Conservation (phyloP, 768 basidiomycete species). For the Boletus fagicola region DNA sequence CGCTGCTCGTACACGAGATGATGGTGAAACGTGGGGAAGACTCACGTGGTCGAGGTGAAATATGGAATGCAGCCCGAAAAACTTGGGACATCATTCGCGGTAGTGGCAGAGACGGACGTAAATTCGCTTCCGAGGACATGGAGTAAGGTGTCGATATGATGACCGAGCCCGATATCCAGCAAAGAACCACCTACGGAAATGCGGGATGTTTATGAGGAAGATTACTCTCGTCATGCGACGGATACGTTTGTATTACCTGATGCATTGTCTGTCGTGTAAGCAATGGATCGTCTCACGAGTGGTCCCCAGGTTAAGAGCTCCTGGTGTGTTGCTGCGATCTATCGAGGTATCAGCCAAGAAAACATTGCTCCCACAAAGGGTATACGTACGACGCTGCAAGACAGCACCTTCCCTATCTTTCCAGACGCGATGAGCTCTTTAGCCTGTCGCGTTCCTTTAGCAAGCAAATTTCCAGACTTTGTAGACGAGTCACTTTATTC, state of each 20-base stretch:
- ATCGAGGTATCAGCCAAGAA: neutral
- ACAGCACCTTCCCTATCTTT: neutral
- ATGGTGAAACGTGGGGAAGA: too few species aligned
- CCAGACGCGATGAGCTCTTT: neutral
- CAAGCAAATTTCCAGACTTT: neutral
- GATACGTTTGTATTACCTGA: neutral
- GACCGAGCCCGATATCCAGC: neutral
- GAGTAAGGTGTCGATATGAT: neutral
- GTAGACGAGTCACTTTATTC: neutral
- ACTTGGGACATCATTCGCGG: too few species aligned
- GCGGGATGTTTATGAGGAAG: neutral
- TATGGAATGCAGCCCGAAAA: too few species aligned
- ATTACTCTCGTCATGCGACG: neutral
- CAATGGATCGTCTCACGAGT: neutral
- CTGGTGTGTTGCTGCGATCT: neutral
- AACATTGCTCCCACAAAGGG: neutral
- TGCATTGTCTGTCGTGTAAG: neutral
- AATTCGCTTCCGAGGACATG: neutral
- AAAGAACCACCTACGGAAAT: neutral
- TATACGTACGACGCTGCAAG: neutral
- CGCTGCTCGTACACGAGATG: too few species aligned
- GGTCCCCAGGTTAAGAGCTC: neutral
- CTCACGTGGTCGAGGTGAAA: too few species aligned
- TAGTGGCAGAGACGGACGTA: neutral
- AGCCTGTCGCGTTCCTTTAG: neutral